Conservation (phyloP, 768 basidiomycete genomes). For the Boletus bicolor region DNA sequence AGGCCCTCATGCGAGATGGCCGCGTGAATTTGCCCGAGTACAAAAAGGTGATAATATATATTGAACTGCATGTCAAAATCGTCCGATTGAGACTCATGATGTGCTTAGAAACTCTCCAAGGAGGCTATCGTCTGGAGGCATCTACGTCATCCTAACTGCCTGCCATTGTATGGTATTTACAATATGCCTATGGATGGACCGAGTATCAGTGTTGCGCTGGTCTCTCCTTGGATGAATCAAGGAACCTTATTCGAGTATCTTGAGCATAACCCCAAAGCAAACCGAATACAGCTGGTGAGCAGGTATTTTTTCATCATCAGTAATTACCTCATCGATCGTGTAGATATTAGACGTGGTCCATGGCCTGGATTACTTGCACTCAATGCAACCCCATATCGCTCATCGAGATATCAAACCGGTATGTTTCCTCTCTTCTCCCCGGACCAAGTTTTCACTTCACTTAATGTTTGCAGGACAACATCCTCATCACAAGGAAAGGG, state of each 20-base stretch:
- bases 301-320: background rate
- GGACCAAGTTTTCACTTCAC: background rate
- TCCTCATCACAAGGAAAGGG: conserved; percentile 40
- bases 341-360: conserved; percentile 43
- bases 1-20: conserved; percentile 6
- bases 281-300: conserved; percentile 34
- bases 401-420: conserved; percentile 33
- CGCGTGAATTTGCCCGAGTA: background rate
- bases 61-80: background rate
- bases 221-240: conserved; percentile 41
- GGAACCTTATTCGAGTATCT: conserved; percentile 34
- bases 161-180: conserved; percentile 36
- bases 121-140: conserved; percentile 37
- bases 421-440: conserved; percentile 1
- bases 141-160: conserved; percentile 34
- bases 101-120: conserved; percentile 21
- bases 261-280: conserved; percentile 15
- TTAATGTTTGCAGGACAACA: conserved; percentile 38
- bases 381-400: conserved; percentile 35
- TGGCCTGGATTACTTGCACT: conserved; percentile 45
- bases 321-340: background rate
- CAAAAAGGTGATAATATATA: conserved; percentile 16
- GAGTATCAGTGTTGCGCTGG: conserved; percentile 22
- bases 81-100: background rate
- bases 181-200: conserved; percentile 11